Conservation (phyloP, 441 rosid genomes). For the Corymbia calophylla region DNA sequence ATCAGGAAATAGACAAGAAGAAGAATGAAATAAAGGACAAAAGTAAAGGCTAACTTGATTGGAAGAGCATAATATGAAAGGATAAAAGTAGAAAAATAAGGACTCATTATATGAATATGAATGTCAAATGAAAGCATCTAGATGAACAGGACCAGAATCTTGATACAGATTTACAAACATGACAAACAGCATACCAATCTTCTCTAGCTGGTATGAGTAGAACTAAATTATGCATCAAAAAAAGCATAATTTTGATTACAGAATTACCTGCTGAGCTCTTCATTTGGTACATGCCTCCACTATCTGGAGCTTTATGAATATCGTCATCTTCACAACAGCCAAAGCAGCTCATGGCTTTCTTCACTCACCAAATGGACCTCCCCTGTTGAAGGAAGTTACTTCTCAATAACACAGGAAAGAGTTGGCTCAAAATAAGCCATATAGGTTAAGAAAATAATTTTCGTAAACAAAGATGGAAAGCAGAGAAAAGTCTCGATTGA, state of each 20-base stretch:
- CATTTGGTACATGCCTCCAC: conserved; percentile 47
- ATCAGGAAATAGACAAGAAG: neutral
- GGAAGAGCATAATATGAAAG: neutral
- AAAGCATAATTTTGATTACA: neutral
- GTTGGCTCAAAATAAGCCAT: neutral
- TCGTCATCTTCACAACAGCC: conserved; percentile 82
- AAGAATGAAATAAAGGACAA: neutral
- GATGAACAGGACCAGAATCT: neutral
- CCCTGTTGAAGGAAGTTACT: neutral
- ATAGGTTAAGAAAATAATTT: neutral
- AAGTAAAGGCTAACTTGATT: neutral
- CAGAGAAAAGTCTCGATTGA: neutral
- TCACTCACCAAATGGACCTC: conserved; percentile 6
- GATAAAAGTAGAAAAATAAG: neutral
- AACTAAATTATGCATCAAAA: neutral
- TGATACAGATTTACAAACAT: neutral
- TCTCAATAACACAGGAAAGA: neutral
- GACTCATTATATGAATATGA: neutral
- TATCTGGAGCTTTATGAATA: conserved; percentile 58
- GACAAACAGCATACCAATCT: neutral
- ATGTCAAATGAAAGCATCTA: neutral
- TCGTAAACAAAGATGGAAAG: neutral
- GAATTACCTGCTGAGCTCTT: conserved; percentile 58
- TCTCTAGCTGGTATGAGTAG: neutral
- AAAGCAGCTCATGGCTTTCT: conserved; percentile 68